Evolutionary conservation across 179 eudicot genomes (phyloP), one percentile per base, ranked within the genome.

Genomic region (Pouteria campechiana): DNA sequence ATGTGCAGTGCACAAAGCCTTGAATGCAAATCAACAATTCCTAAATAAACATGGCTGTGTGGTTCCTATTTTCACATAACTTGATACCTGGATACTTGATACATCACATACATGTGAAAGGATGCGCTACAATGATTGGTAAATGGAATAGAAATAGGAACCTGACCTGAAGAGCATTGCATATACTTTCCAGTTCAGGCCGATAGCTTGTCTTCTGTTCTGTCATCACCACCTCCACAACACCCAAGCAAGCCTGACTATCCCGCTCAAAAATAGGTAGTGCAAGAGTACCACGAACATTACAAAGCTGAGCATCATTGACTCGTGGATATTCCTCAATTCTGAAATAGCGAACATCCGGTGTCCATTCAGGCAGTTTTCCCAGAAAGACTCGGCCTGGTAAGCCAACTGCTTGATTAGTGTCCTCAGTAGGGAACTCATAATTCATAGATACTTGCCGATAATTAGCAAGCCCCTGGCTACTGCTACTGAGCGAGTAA

Each of bases 161-260:
- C 33, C 40, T 44, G 25, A 84, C 97, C 97, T 88, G 84, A 19
- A 87, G 90, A 46, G 96, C 96, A 67, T 55, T 76, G 75, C 86
- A 77, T 56, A 87, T 60, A 39, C 63, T 68, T 61, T 83, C 87
- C 40, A 84, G 50, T 60, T 87, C 87, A 20, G 90, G 79, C 27
- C 67, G 76, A 61, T 55, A 83, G 55, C 64, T 64, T 53, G 67
- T 55, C 32, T 68, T 70, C 45, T 58, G 83, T 34, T 72, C 55
- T 21, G 92, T 87, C 29, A 78, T 74, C 52, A 83, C 75, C 31
- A 87, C 63, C 67, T 87, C 96, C 34, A 87, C 73, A 30, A 87
- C 96, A 49, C 87, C 94, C 74, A 87, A 64, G 66, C 90, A 79
- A 47, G 44, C 60, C n/a, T 70, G 71, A 44, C 79, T 78, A 27